These are phyloP conservation scores for Botryotinia globosa DNA, from an alignment of 2,329 filamentous ascomycete genomes.

Conservation along the genomic window DNA sequence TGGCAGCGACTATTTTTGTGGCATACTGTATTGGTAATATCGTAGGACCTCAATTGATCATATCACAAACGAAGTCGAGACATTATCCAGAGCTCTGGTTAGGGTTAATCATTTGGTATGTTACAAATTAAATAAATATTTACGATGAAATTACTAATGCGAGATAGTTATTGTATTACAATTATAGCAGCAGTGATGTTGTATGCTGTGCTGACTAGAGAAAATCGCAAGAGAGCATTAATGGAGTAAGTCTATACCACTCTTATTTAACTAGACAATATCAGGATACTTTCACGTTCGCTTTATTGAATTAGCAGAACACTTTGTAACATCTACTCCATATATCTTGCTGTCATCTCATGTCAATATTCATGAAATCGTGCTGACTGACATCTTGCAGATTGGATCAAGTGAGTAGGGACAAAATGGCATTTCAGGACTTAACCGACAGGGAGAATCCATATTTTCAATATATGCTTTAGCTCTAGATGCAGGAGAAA, in stretches of 20 bases:
- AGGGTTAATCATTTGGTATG: slow-evolving; percentile 61
- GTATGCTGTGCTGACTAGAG: slow-evolving; percentile 57
- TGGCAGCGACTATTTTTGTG: slow-evolving; percentile 70
- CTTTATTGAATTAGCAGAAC: not conserved
- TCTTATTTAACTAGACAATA: not conserved
- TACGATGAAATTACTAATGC: slow-evolving; percentile 2
- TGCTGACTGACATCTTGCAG: not conserved
- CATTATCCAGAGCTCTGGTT: slow-evolving; percentile 73
- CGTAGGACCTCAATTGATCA: slow-evolving; percentile 69
- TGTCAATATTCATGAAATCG: not conserved
- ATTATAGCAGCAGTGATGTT: slow-evolving; percentile 55
- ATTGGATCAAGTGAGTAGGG: slow-evolving; percentile 59
- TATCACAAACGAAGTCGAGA: slow-evolving; percentile 58
- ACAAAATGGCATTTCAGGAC: slow-evolving; percentile 64
- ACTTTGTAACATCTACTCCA: not conserved
- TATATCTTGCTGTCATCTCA: not conserved
- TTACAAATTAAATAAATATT: not conserved
- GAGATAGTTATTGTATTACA: slow-evolving; percentile 61
- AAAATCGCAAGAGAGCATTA: slow-evolving; percentile 53
- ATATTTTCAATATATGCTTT: slow-evolving; percentile 56
- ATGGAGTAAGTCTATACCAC: slow-evolving; percentile 36
- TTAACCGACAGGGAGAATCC: slow-evolving; percentile 67
- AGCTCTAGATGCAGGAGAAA: not conserved
- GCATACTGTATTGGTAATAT: slow-evolving; percentile 77
- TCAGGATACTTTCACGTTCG: fast-evolving